Evolutionary conservation across 768 basidiomycete species (phyloP), one percentile per base, ranked within the genome.

Genomic region (Leccinum arenicola): DNA sequence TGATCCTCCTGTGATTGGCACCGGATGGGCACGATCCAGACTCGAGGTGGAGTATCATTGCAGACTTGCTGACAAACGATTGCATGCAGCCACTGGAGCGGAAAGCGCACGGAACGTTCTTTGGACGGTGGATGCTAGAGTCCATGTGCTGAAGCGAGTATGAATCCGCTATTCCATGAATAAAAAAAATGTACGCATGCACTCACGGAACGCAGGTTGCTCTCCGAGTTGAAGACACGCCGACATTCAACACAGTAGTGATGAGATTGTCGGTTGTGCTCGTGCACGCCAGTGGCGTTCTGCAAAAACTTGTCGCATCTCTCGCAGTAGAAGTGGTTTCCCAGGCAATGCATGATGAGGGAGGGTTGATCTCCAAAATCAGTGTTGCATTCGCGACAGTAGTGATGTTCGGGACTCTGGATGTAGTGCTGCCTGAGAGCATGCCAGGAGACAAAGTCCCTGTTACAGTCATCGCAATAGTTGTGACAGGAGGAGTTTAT

Each of bases 21-120:
- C 83, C 80, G 0, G 86, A 86, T 23, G 61, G 54, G 67, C 89
- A 89, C 3, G 66, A 61, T 1, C 87, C 87, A 11, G 77, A 73
- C 65, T 90, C 89, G 66, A 88, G 77, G 68, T 91, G 88, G 31
- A 82, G 78, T 33, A 83, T 65, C 50, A 90, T 75, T 10, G 85
- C 82, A 9, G 86, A 78, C 47, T 64, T 73, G 19, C 80, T 82
- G 54, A 84, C 68, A 70, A 89, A 89, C 1, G 56, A 63, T 21
- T 61, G 61, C 1, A 58, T 70, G 65, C 89, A 90, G 36, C 77
- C 76, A 5, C 19, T 58, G 23, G n/a, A 1, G 9, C 52, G 55
- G 57, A 77, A 74, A 0, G 74, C 72, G 66, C 80, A 73, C 61
- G 71, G 64, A 74, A 83, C 51, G 19, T 64, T 40, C 73, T 60